phyloP scores from a whole-genome alignment of 2,329 filamentous ascomycete genomes.

The Purpureocillium lavendulum region DNA sequence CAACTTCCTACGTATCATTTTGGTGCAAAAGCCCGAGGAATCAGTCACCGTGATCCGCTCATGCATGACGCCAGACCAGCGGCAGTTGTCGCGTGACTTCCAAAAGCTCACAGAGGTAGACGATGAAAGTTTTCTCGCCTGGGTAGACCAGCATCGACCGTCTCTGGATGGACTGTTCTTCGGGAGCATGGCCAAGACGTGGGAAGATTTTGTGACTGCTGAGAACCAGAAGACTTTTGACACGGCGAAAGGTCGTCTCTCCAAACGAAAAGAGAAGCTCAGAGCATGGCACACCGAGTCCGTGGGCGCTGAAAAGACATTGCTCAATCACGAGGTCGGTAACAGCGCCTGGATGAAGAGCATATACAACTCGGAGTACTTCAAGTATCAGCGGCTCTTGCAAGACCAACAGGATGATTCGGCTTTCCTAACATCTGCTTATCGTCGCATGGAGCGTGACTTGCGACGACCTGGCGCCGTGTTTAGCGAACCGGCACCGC shows the following conservation, averaged over 20 bases:
- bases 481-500: slow-evolving; percentile 54
- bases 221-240: slow-evolving; percentile 80
- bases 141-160: slow-evolving; percentile 75
- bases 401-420: slow-evolving; percentile 94
- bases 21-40: slow-evolving; percentile 88
- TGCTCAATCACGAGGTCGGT: slow-evolving; percentile 76
- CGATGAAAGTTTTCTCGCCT: slow-evolving; percentile 76
- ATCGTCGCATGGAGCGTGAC: slow-evolving; percentile 71
- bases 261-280: slow-evolving; percentile 73
- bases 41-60: slow-evolving; percentile 66
- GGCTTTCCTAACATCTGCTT: slow-evolving; percentile 65
- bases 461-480: slow-evolving; percentile 74
- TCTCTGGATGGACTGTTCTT: slow-evolving; percentile 80
- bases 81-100: slow-evolving; percentile 66
- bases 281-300: slow-evolving; percentile 71
- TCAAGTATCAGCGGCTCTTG: slow-evolving; percentile 79
- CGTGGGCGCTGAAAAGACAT: slow-evolving; percentile 57
- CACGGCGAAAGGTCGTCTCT: slow-evolving; percentile 59
- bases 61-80: slow-evolving; percentile 61
- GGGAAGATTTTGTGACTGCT: slow-evolving; percentile 77
- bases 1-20: slow-evolving; percentile 80
- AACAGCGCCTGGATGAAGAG: slow-evolving; percentile 92
- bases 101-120: slow-evolving; percentile 80
- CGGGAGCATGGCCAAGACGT: slow-evolving; percentile 68
- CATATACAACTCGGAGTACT: slow-evolving; percentile 83